Conservation (phyloP, 1,284 basidiomycete species). For the Sanghuangporus sanghuang region DNA sequence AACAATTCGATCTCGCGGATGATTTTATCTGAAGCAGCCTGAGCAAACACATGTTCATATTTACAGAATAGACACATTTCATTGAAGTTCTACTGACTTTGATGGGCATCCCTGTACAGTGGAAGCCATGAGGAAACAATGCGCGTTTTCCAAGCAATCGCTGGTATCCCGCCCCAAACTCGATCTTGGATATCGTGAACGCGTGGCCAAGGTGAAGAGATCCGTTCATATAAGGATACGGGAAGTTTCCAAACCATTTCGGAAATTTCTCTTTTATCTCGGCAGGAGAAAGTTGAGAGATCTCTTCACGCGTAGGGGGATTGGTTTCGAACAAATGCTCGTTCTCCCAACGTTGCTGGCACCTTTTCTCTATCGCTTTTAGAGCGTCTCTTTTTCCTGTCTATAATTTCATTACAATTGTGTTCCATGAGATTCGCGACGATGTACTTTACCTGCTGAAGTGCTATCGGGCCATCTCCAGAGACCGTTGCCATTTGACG, state of each 20-base stretch:
- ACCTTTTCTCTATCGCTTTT: conserved; percentile 76
- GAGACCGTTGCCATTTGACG: conserved; percentile 10
- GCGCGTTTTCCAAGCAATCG: conserved; percentile 93
- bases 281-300: conserved; percentile 56
- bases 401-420: conserved; percentile 35
- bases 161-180: conserved; percentile 95
- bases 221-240: conserved; percentile 98
- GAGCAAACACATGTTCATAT: not conserved
- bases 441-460: conserved; percentile 31
- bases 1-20: conserved; percentile 97
- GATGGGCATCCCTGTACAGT: conserved; percentile 98
- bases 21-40: conserved; percentile 96
- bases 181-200: conserved; percentile 98
- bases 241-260: conserved; percentile 97
- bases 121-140: conserved; percentile 94
- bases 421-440: not conserved
- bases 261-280: conserved; percentile 73
- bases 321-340: conserved; percentile 79
- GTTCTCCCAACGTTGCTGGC: conserved; percentile 76
- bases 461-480: conserved; percentile 15
- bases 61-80: not conserved
- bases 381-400: conserved; percentile 92
- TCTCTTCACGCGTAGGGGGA: conserved; percentile 68
- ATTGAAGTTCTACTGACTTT: conserved; percentile 59
- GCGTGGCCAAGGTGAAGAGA: conserved; percentile 96